Percentiles rank a stretch among this genome's conserved stretches.
phyloP scores from a whole-genome alignment of 805 yeast species.

The Pichia nakasei region DNA sequence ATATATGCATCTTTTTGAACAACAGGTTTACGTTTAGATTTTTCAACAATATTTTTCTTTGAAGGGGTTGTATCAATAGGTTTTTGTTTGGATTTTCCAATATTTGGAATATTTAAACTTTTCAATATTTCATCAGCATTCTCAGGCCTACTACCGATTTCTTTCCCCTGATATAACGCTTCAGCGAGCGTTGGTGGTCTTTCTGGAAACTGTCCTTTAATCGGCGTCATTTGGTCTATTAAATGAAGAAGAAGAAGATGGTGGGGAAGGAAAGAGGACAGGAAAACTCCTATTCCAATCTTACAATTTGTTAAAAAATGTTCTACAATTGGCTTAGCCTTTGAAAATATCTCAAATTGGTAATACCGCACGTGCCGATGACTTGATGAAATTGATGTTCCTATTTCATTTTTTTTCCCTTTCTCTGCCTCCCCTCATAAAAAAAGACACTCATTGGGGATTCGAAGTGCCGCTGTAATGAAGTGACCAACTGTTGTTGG shows the following conservation, averaged over 20 bases:
- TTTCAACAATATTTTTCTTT: neutral
- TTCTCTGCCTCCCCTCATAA: too few species aligned
- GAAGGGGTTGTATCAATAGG: too few species aligned
- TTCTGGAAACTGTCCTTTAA: slow-evolving; percentile 13
- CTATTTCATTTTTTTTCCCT: too few species aligned
- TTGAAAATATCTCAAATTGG: neutral
- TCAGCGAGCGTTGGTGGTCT: slow-evolving; percentile 14
- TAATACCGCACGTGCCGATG: neutral
- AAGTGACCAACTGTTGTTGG: too few species aligned
- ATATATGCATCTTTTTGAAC: slow-evolving; percentile 7
- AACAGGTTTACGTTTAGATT: slow-evolving; percentile 1
- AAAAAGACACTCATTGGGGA: too few species aligned
- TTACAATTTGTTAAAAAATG: too few species aligned
- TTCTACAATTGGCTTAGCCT: too few species aligned
- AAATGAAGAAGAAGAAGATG: too few species aligned
- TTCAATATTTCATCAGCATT: slow-evolving; percentile 7
- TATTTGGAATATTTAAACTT: slow-evolving; percentile 3
- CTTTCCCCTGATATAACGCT: slow-evolving; percentile 7
- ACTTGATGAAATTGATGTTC: too few species aligned
- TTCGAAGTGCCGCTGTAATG: too few species aligned
- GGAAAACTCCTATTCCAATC: too few species aligned
- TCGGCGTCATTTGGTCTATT: slow-evolving; percentile 1
- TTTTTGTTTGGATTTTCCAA: neutral
- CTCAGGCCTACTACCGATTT: slow-evolving; percentile 9
- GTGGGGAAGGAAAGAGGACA: too few species aligned